phyloP scores from a whole-genome alignment of 1,284 basidiomycete species.

The Apiotrichum akiyoshidainum region DNA sequence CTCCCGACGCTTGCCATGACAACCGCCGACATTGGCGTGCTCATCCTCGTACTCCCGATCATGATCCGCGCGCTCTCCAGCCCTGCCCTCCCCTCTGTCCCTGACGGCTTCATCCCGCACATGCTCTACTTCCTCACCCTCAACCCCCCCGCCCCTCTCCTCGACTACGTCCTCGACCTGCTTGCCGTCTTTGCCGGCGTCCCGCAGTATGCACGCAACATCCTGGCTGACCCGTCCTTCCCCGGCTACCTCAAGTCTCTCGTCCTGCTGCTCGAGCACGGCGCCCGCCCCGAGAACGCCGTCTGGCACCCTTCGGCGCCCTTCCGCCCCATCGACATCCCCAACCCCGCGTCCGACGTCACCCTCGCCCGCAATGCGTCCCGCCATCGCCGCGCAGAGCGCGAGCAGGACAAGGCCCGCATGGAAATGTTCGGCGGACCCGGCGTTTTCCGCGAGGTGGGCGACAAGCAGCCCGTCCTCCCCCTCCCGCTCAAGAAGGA shows the following conservation, averaged over 20 bases:
- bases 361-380: conserved; percentile 28
- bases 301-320: conserved; percentile 21
- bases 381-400: conserved; percentile 25
- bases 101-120: conserved; percentile 32
- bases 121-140: conserved; percentile 34
- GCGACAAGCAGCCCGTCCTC: conserved; percentile 33
- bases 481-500: conserved; percentile 25
- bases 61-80: conserved; percentile 30
- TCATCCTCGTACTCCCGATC: conserved; percentile 34
- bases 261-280: conserved; percentile 31
- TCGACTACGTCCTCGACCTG: conserved; percentile 41
- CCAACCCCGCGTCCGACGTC: conserved; percentile 38
- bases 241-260: conserved; percentile 35
- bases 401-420: conserved; percentile 32
- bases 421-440: conserved; percentile 31
- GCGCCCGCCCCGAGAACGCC: conserved; percentile 14
- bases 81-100: conserved; percentile 25
- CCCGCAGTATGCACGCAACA: conserved; percentile 26
- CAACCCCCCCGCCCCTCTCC: conserved; percentile 25
- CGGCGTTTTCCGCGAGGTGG: conserved; percentile 30
- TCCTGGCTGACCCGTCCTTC: conserved; percentile 30
- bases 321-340: conserved; percentile 20
- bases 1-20: conserved; percentile 36
- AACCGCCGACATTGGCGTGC: conserved; percentile 37
- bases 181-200: conserved; percentile 36